A percentile compares a stretch with the other conserved stretches of the same genome.
Conservation (phyloP, 2,329 filamentous ascomycete genomes). For the Fusarium compactum region DNA sequence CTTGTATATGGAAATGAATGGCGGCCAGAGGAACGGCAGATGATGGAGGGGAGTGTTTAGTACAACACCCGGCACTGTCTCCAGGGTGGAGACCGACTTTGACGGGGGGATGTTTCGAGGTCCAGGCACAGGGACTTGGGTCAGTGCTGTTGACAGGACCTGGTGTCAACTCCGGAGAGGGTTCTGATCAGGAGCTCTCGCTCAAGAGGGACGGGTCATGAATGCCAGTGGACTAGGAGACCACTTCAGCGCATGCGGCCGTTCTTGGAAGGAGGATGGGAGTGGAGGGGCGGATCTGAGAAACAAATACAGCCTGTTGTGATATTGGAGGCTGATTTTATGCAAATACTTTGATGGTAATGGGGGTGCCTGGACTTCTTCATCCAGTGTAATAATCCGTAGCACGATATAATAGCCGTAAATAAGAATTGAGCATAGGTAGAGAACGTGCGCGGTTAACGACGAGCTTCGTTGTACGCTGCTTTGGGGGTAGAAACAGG, state of each 20-base stretch:
- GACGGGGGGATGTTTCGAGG: slow-evolving; percentile 53
- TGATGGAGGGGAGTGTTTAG: slow-evolving; percentile 62
- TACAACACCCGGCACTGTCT: slow-evolving; percentile 63
- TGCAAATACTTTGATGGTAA: slow-evolving; percentile 40
- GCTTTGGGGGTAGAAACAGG: slow-evolving; percentile 36
- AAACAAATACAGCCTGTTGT: slow-evolving; percentile 45
- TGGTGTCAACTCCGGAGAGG: slow-evolving; percentile 50
- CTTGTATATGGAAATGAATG: slow-evolving; percentile 60
- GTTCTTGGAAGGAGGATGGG: slow-evolving; percentile 62
- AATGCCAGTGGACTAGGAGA: slow-evolving; percentile 45
- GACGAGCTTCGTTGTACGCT: slow-evolving; percentile 39
- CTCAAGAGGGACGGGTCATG: slow-evolving; percentile 44
- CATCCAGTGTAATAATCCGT: slow-evolving; percentile 40
- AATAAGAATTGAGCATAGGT: slow-evolving; percentile 23
- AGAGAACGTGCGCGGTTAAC: slow-evolving; percentile 28
- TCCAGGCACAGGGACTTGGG: slow-evolving; percentile 55
- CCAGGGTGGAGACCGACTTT: slow-evolving; percentile 56
- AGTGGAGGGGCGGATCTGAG: slow-evolving; percentile 47
- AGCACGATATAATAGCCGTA: slow-evolving; percentile 11
- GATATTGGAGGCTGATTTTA: slow-evolving; percentile 42
- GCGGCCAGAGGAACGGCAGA: slow-evolving; percentile 58
- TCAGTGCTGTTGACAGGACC: slow-evolving; percentile 45
- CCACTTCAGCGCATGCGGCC: slow-evolving; percentile 58
- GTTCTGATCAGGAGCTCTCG: slow-evolving; percentile 40
- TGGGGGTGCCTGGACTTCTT: slow-evolving; percentile 35